A percentile compares a stretch with the other conserved stretches of the same genome.
These are phyloP conservation scores for Zygotorulaspora mrakii DNA, from an alignment of 1,139 yeast species.

Conservation along the genomic window DNA sequence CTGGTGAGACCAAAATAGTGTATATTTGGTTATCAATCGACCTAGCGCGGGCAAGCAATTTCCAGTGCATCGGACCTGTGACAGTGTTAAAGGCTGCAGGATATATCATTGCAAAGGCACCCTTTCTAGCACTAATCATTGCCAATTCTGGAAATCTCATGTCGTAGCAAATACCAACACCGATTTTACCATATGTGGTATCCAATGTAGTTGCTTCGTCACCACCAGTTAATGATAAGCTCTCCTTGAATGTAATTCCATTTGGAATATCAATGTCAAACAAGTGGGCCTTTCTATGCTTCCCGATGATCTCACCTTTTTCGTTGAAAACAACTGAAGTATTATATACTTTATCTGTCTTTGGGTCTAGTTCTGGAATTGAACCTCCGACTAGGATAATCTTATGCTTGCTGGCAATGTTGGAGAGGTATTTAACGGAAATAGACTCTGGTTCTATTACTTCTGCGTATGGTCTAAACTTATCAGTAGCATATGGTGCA, in stretches of 20 bases:
- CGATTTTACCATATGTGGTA: slow-evolving; percentile 70
- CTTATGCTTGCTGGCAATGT: slow-evolving; percentile 57
- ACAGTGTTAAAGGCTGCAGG: slow-evolving; percentile 97
- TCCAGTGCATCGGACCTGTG: slow-evolving; percentile 96
- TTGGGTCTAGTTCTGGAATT: slow-evolving; percentile 68
- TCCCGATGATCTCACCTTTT: slow-evolving; percentile 69
- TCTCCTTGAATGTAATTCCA: slow-evolving; percentile 82
- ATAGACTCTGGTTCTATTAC: slow-evolving; percentile 58
- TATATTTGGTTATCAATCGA: slow-evolving; percentile 87
- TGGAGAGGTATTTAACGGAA: slow-evolving; percentile 48
- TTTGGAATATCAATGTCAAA: slow-evolving; percentile 91
- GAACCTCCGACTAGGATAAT: slow-evolving; percentile 84
- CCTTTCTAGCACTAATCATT: slow-evolving; percentile 66
- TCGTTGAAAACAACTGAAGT: slow-evolving; percentile 76
- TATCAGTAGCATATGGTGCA: slow-evolving; percentile 86
- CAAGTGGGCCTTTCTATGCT: slow-evolving; percentile 83
- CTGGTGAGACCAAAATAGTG: slow-evolving; percentile 82
- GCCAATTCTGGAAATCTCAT: slow-evolving; percentile 91
- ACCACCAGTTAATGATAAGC: slow-evolving; percentile 72
- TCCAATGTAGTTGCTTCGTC: slow-evolving; percentile 72
- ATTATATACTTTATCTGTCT: slow-evolving; percentile 62
- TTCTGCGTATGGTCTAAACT: slow-evolving; percentile 85
- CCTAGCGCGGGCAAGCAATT: slow-evolving; percentile 74
- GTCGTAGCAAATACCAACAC: slow-evolving; percentile 90
- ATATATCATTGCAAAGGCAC: slow-evolving; percentile 83